These are phyloP conservation scores for Podochytrium sp. DNA, from an alignment of 192 early-diverging fungal species.

Conservation along the genomic window DNA sequence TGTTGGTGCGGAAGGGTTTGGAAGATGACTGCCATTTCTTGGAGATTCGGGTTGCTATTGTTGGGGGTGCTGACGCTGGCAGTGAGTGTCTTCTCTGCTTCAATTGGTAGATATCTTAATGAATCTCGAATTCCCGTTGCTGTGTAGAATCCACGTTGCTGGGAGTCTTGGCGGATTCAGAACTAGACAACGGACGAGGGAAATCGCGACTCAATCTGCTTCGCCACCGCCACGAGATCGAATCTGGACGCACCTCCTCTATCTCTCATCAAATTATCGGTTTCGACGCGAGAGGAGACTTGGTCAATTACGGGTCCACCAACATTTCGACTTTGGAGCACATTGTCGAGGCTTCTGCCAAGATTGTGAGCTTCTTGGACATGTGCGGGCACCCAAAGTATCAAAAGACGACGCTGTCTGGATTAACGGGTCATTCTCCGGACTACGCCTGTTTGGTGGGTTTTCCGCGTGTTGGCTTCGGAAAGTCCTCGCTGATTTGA, in stretches of 20 bases:
- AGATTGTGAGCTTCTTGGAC: slow-evolving; percentile 87
- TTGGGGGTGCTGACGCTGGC: slow-evolving; percentile 78
- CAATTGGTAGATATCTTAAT: neutral
- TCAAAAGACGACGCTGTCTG: slow-evolving; percentile 84
- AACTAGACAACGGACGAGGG: slow-evolving; percentile 85
- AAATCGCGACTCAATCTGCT: slow-evolving; percentile 82
- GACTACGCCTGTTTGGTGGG: slow-evolving; percentile 78
- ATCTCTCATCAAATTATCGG: slow-evolving; percentile 87
- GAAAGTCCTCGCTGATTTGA: neutral
- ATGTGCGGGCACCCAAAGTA: slow-evolving; percentile 89
- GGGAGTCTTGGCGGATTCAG: slow-evolving; percentile 78
- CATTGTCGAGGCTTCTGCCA: slow-evolving; percentile 77
- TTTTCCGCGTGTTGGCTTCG: too few relatives aligned
- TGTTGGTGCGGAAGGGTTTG: slow-evolving; percentile 67
- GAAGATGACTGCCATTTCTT: slow-evolving; percentile 66
- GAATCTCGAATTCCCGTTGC: neutral
- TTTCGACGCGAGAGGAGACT: slow-evolving; percentile 70
- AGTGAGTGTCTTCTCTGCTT: slow-evolving; percentile 39
- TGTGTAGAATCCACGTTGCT: slow-evolving; percentile 78
- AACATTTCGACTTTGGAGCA: slow-evolving; percentile 82
- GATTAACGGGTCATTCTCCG: slow-evolving; percentile 80
- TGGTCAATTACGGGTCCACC: slow-evolving; percentile 80
- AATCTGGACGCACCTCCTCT: slow-evolving; percentile 86
- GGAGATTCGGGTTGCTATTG: slow-evolving; percentile 81
- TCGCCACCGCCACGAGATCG: slow-evolving; percentile 91